phyloP scores from a whole-genome alignment of 129 eudicot genomes.

The Lonicera japonica region DNA sequence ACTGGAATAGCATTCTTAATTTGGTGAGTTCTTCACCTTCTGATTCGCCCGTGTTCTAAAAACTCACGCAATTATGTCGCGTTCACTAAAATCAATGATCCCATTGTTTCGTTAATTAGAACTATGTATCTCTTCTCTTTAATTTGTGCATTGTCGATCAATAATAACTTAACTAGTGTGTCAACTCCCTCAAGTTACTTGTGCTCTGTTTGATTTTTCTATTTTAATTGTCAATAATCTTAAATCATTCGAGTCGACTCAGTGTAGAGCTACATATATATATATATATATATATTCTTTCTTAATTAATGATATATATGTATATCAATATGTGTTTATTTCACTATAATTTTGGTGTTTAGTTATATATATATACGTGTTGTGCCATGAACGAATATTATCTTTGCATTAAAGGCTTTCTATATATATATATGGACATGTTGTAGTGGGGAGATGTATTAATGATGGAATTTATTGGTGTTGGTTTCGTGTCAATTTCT shows the following conservation, averaged over 20 bases:
- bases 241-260: neutral
- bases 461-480: constrained; percentile 20
- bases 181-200: neutral
- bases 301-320: neutral
- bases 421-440: constrained; percentile 2
- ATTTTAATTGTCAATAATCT: neutral
- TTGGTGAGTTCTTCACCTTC: constrained; percentile 60
- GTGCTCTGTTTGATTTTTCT: neutral
- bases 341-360: neutral
- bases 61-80: neutral
- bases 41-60: constrained; percentile 41
- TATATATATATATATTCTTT: no score
- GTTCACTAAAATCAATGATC: no score
- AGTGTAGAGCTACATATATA: neutral
- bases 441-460: neutral
- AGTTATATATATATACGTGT: neutral
- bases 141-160: neutral
- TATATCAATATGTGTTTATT: neutral
- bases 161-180: constrained; percentile 1
- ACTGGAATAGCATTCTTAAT: constrained; percentile 66
- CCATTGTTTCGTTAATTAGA: no score
- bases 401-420: constrained; percentile 10
- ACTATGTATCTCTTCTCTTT: no score
- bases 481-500: constrained; percentile 26
- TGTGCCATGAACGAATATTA: neutral